phyloP scores from a whole-genome alignment of 106 monocot species.

The Allium fistulosum region DNA sequence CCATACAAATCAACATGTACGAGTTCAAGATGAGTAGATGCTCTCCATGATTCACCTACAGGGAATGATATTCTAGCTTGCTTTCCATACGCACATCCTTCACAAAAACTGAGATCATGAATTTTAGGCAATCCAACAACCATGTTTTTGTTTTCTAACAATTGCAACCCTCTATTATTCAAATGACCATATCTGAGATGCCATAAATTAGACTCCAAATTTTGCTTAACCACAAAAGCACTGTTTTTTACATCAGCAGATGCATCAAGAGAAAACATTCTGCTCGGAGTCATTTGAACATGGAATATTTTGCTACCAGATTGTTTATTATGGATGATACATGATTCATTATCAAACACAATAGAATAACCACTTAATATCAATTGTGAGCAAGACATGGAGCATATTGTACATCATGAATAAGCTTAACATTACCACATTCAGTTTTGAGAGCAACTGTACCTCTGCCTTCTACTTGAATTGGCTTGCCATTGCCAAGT shows the following conservation, averaged over 20 bases:
- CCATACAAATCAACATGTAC: conserved; percentile 8
- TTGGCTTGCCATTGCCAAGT: neutral
- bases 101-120: neutral
- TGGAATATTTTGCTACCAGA: neutral
- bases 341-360: neutral
- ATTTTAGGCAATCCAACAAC: neutral
- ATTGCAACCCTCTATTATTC: too few species aligned
- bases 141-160: too few species aligned
- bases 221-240: neutral
- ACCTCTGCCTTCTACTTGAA: neutral
- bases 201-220: neutral
- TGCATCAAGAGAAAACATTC: neutral
- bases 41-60: too few species aligned
- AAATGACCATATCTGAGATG: too few species aligned
- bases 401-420: neutral
- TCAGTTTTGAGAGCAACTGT: neutral
- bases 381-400: neutral
- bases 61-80: too few species aligned
- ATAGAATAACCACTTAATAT: conserved; percentile 1
- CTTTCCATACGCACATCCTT: neutral
- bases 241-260: neutral
- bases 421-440: neutral
- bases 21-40: neutral
- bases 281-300: neutral
- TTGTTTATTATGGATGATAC: neutral